Conservation (phyloP, 2,329 filamentous ascomycete genomes). For the Venturia aucupariae region DNA sequence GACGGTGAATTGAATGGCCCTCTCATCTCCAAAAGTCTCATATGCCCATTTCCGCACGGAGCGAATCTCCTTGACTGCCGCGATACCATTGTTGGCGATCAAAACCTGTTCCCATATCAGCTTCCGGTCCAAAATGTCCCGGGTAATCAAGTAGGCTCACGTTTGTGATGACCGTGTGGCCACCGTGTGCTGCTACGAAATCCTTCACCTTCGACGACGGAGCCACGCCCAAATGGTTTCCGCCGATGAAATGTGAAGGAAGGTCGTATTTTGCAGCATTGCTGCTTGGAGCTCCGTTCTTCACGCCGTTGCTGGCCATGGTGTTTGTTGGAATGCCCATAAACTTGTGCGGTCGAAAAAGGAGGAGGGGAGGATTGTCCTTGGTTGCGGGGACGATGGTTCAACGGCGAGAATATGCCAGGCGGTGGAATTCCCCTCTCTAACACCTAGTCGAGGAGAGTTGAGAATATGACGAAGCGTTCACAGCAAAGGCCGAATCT, state of each 20-base stretch:
- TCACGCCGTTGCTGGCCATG: conserved; percentile 14
- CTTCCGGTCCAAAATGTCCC: not conserved
- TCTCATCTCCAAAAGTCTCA: conserved; percentile 97
- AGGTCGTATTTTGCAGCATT: conserved; percentile 76
- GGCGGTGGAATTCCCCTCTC: not conserved
- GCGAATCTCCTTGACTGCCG: conserved; percentile 97
- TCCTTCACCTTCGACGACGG: conserved; percentile 85
- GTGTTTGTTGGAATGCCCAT: conserved; percentile 10
- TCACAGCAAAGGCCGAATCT: not conserved
- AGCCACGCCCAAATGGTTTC: conserved; percentile 77
- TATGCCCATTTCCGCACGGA: conserved; percentile 99
- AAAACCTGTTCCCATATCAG: conserved; percentile 55
- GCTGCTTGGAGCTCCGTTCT: conserved; percentile 49
- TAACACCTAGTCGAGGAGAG: not conserved
- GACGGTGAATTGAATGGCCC: conserved; percentile 97
- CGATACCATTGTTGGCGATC: conserved; percentile 99
- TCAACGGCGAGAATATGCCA: not conserved
- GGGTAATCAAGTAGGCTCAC: conserved; percentile 36
- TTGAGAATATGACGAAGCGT: not conserved
- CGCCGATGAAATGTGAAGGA: conserved; percentile 91
- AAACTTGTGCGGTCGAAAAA: not conserved
- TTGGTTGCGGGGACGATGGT: not conserved
- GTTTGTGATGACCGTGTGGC: conserved; percentile 97
- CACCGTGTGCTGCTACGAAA: conserved; percentile 80
- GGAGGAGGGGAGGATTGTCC: not conserved